These are phyloP conservation scores for Daucus carota DNA, from an alignment of 129 eudicot species.

Conservation along the genomic window DNA sequence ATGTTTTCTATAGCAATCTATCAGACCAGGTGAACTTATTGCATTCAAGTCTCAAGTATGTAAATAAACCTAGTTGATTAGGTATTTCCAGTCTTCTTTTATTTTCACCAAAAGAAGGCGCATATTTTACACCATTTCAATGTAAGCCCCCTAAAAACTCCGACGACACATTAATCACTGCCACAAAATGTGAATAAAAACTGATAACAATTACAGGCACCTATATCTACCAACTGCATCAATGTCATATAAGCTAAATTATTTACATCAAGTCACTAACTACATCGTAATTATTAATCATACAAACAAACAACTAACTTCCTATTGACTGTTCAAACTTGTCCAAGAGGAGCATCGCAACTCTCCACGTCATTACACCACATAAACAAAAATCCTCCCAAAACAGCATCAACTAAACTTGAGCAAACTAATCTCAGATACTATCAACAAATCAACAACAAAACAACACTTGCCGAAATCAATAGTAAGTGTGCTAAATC, in stretches of 20 bases:
- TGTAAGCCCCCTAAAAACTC: not conserved
- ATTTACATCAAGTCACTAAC: not conserved
- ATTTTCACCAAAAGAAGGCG: not conserved
- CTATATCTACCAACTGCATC: not conserved
- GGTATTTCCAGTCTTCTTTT: not conserved
- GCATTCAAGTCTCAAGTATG: not conserved
- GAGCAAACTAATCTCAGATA: not conserved
- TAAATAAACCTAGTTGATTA: not conserved
- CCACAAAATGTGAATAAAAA: not conserved
- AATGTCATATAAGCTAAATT: not conserved
- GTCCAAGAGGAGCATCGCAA: not conserved
- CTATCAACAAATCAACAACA: not conserved
- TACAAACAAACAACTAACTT: not conserved
- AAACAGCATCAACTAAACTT: not conserved
- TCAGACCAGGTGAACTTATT: not conserved
- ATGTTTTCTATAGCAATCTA: not conserved
- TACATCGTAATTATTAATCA: not conserved
- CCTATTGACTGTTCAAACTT: not conserved
- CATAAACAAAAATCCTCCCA: not conserved
- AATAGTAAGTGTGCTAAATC: not conserved
- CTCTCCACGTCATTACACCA: not conserved
- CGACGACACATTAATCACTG: not conserved
- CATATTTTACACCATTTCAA: not conserved
- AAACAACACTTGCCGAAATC: not conserved
- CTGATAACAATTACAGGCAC: not conserved